Evolutionary conservation across 106 monocot genomes (phyloP).

Genomic region (Platanthera guangdongensis): DNA sequence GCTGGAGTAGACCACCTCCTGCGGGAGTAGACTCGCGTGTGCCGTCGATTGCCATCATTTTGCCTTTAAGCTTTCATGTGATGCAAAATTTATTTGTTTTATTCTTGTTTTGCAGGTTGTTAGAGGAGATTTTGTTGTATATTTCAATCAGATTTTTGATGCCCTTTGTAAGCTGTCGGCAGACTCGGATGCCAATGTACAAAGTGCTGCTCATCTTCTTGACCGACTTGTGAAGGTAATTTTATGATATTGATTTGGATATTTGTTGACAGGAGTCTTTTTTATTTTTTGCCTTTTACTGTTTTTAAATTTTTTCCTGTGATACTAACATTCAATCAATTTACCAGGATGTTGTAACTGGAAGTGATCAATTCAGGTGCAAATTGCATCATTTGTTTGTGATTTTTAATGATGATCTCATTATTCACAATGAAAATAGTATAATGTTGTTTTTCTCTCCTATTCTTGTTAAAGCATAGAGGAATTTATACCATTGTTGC

Average conservation of each 20-base stretch:
- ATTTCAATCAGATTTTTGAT: conserved; percentile 98
- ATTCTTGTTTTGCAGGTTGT: conserved; percentile 60
- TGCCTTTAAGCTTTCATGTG: neutral
- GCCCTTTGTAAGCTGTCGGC: conserved; percentile 98
- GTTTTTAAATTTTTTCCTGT: neutral
- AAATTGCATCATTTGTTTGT: conserved; percentile 1
- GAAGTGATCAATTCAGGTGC: conserved; percentile 98
- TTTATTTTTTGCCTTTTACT: neutral
- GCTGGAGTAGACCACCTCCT: too few relatives aligned
- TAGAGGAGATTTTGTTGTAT: conserved; percentile 93
- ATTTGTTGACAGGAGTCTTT: neutral
- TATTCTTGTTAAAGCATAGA: conserved; percentile 72
- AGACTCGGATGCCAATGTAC: conserved; percentile 87
- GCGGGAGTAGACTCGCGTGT: too few relatives aligned
- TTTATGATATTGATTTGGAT: neutral
- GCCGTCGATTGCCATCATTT: neutral
- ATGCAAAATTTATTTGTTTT: neutral
- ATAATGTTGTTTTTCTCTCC: conserved; percentile 4
- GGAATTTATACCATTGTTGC: conserved; percentile 93
- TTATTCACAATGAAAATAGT: conserved; percentile 8
- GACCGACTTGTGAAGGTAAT: conserved; percentile 90
- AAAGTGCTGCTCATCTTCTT: conserved; percentile 99
- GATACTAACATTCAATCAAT: conserved; percentile 2
- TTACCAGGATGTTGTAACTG: conserved; percentile 87
- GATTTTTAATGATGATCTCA: neutral